Evolutionary conservation across 2,329 filamentous ascomycete species (phyloP), one percentile per base, ranked within the genome.

Genomic region (Neonectria hederae): DNA sequence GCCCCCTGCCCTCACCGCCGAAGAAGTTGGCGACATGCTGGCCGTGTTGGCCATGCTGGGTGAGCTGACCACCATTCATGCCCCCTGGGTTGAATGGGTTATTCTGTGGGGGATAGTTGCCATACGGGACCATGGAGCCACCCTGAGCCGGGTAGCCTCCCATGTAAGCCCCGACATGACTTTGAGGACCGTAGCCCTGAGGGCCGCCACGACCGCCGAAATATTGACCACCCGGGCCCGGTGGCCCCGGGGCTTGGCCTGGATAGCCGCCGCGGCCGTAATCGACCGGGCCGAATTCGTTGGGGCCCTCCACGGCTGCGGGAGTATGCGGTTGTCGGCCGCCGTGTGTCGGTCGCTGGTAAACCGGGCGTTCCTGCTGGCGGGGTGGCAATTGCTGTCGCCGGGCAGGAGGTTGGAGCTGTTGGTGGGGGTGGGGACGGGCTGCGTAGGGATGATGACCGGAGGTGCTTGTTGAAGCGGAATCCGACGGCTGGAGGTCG

Each of bases 271-370:
- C 71, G 28, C 74, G 77, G 78, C 81, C 84, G 82, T 78, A 81
- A 71, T 73, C 48, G 40, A 49, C 54, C 55, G 64, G 77, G 66
- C 81, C 78, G 75, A 85, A 90, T n/a, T 92, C 88, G 24, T 92
- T 88, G 21, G 83, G 83, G 38, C 86, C 86, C 76, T 91, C 90
- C 81, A 86, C 83, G 76, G 85, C 91, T 81, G 87, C 86, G 59
- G 87, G 82, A 68, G 84, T 46, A 19, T 46, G 63, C 65, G 69
- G 70, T 63, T 63, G 61, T 54, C 66, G 54, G 22, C 58, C 67
- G 43, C 70, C 59, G 65, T 65, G 67, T 63, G 62, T 63, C 51
- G 66, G 71, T 70, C 69, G 63, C 40, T 69, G 71, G 56, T 68
- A 70, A 46, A 61, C 46, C 49, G 66, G 57, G 7, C 56, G 57